Percentiles rank a stretch among this genome's conserved stretches.
Evolutionary conservation across 768 basidiomycete genomes (phyloP).

Genomic region (Mycena rebaudengoi): DNA sequence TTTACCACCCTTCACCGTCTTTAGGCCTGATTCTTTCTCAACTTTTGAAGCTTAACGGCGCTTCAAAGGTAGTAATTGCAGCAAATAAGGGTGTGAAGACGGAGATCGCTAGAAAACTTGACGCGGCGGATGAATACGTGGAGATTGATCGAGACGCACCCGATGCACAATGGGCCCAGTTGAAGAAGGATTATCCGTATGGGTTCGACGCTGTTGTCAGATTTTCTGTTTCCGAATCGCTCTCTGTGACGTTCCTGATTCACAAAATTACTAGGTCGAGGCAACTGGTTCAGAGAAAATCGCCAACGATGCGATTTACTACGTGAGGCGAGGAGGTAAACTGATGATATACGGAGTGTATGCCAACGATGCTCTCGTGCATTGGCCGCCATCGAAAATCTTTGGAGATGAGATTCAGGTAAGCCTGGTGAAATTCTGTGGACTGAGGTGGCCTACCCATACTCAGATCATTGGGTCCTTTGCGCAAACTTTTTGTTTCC

Average conservation of each 20-base stretch:
- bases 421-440: too few species aligned
- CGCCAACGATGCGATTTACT: conserved; percentile 77
- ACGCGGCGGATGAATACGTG: conserved; percentile 86
- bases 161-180: conserved; percentile 78
- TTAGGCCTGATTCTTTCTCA: conserved; percentile 87
- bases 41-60: conserved; percentile 87
- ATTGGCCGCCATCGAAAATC: conserved; percentile 80
- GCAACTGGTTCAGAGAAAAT: conserved; percentile 73
- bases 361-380: conserved; percentile 69
- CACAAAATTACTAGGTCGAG: conserved; percentile 36
- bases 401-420: conserved; percentile 79
- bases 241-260: too few species aligned
- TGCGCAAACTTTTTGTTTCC: conserved; percentile 90
- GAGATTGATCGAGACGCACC: conserved; percentile 83
- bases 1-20: neutral
- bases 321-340: conserved; percentile 76
- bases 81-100: conserved; percentile 93
- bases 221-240: neutral
- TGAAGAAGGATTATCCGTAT: conserved; percentile 84
- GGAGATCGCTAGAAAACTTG: conserved; percentile 81
- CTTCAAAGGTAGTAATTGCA: conserved; percentile 81
- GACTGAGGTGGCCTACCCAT: too few species aligned
- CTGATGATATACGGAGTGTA: conserved; percentile 83
- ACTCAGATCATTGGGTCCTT: conserved; percentile 93
- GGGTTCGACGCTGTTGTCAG: conserved; percentile 79